phyloP scores from a whole-genome alignment of 148 eudicot genomes.

The Limonium bicolor region DNA sequence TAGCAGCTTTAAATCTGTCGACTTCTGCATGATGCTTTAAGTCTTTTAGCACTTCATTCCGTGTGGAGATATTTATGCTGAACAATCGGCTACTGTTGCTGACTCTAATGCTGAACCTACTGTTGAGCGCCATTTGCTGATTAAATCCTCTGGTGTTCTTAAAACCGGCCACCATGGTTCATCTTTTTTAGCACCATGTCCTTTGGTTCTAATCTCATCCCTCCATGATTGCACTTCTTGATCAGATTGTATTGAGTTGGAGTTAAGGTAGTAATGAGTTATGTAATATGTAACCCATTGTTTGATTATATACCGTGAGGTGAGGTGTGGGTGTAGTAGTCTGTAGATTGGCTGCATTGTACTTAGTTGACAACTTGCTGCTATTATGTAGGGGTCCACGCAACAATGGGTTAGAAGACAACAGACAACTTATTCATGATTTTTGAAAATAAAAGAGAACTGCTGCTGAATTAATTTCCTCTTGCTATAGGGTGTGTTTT shows the following conservation, averaged over 20 bases:
- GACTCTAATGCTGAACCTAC: too few species aligned
- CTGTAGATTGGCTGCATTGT: conserved; percentile 60
- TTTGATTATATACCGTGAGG: conserved; percentile 83
- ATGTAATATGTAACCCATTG: conserved; percentile 70
- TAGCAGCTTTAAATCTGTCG: too few species aligned
- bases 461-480: too few species aligned
- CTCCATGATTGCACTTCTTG: conserved; percentile 67
- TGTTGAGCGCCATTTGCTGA: conserved; percentile 22
- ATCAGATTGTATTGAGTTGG: conserved; percentile 25
- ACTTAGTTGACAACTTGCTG: conserved; percentile 51
- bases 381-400: conserved; percentile 63
- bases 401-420: conserved; percentile 60
- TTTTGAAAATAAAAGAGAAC: too few species aligned
- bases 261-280: conserved; percentile 34
- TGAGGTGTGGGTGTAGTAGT: conserved; percentile 53
- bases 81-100: too few species aligned
- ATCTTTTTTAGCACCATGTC: conserved; percentile 59
- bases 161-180: conserved; percentile 60
- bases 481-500: too few species aligned
- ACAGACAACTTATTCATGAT: too few species aligned
- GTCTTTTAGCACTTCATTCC: too few species aligned
- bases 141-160: conserved; percentile 30
- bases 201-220: conserved; percentile 37
- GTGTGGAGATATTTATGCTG: too few species aligned
- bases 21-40: too few species aligned